Evolutionary conservation across 2,329 filamentous ascomycete genomes (phyloP), one percentile per base, ranked within the genome.

Genomic region (Penicillium psychrosexuale): DNA sequence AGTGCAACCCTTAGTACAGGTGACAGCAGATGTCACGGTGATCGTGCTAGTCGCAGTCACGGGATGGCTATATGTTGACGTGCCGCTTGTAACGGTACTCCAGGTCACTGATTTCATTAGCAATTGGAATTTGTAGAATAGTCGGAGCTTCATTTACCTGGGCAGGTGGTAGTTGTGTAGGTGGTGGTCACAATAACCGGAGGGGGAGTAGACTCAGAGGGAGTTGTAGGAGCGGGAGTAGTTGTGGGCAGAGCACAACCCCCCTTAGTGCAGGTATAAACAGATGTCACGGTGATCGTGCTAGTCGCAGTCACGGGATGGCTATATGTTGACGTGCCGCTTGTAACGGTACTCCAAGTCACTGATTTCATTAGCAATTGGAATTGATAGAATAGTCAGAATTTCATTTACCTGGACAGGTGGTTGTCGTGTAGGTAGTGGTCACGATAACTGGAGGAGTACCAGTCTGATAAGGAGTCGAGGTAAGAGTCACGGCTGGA

Each of bases 111-210:
- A 43, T 27, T 36, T 47, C 27, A 37, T 66, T 46, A 66, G 63
- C 39, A 45, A 45, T 52, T 3, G 2, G 3, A 12, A 44, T 19
- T 15, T 33, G 15, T 27, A 1, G 8, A 30, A 15, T 17, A 13
- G 1, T n/a, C 15, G 5, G 8, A 2, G 0, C 44, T 39, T 30
- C 19, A 59, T 62, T 47, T 64, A 69, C 66, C 58, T 36, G 68
- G 67, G 58, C 67, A 70, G 30, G 66, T 66, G 1, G 66, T 70
- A 1, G 67, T 70, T 2, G 58, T 63, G 37, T 59, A 66, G 12
- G 60, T 64, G 6, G 55, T 58, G 1, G 64, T 66, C 9, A 63
- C 56, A 15, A 57, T 61, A 13, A 58, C 51, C n/a, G 61, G 52
- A 37, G 55, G 53, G 22, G 22, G 22, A 24, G 22, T 5, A 24